Conservation (phyloP, 2,329 filamentous ascomycete genomes). For the Fusarium nanum region DNA sequence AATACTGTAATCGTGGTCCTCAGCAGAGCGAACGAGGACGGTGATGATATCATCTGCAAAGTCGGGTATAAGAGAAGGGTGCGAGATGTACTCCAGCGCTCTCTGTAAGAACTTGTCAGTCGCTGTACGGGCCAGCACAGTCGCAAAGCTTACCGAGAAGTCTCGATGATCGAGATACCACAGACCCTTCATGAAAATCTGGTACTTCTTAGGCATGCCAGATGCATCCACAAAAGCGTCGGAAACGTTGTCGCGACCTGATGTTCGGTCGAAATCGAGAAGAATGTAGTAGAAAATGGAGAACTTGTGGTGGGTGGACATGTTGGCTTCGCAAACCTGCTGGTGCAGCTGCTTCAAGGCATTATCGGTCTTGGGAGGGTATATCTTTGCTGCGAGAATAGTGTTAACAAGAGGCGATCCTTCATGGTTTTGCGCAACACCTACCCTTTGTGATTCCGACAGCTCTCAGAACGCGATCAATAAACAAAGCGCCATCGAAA, state of each 20-base stretch:
- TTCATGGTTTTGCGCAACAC: background rate
- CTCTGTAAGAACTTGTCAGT: constrained; percentile 53
- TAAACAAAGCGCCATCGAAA: constrained; percentile 78
- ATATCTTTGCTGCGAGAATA: constrained; percentile 66
- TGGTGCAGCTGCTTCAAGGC: constrained; percentile 77
- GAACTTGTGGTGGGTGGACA: constrained; percentile 81
- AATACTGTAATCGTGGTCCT: constrained; percentile 70
- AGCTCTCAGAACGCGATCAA: constrained; percentile 79
- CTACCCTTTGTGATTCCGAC: constrained; percentile 77
- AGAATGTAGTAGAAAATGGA: constrained; percentile 87
- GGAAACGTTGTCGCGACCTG: constrained; percentile 63
- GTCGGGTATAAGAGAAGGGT: constrained; percentile 82
- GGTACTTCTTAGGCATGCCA: constrained; percentile 79
- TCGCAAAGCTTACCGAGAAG: constrained; percentile 63
- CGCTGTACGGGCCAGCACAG: rapidly evolving
- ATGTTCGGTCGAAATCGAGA: constrained; percentile 73
- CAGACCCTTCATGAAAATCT: constrained; percentile 82
- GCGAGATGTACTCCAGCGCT: constrained; percentile 80
- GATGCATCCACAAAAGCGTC: constrained; percentile 69
- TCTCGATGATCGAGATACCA: constrained; percentile 82
- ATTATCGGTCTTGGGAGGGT: constrained; percentile 78
- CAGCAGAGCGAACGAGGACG: constrained; percentile 71
- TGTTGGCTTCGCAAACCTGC: constrained; percentile 72
- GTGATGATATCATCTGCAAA: constrained; percentile 86
- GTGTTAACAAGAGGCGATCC: background rate